These are phyloP conservation scores for Myxozyma geophila DNA, from an alignment of 805 yeast genomes.

Conservation along the genomic window DNA sequence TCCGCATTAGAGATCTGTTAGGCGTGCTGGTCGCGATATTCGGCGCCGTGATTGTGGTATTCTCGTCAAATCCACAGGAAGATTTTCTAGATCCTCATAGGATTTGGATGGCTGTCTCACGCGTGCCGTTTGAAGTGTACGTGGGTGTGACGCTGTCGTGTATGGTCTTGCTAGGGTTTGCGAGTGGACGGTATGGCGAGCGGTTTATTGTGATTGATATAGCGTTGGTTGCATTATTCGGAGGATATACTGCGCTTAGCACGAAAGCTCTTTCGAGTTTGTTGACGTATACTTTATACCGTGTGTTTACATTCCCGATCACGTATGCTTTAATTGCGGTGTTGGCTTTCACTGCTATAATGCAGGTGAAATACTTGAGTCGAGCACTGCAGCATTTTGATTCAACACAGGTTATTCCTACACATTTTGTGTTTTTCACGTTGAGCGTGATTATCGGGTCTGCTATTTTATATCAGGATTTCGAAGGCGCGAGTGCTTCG, in stretches of 20 bases:
- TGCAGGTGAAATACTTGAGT: slow-evolving; percentile 50
- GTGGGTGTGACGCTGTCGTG: slow-evolving; percentile 38
- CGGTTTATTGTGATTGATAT: slow-evolving; percentile 45
- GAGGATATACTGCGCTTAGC: slow-evolving; percentile 54
- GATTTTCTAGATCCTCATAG: slow-evolving; percentile 36
- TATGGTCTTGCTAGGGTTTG: slow-evolving; percentile 31
- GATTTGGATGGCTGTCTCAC: slow-evolving; percentile 41
- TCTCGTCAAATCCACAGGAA: slow-evolving; percentile 45
- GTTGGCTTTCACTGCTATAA: slow-evolving; percentile 48
- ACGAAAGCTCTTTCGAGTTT: slow-evolving; percentile 51
- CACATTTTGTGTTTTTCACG: slow-evolving; percentile 56
- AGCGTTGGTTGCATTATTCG: slow-evolving; percentile 49
- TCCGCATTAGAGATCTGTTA: slow-evolving; percentile 44
- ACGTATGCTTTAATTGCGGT: slow-evolving; percentile 46
- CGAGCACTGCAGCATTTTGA: slow-evolving; percentile 49
- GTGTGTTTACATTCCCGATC: slow-evolving; percentile 41
- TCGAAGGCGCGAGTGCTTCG: slow-evolving; percentile 41
- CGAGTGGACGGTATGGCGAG: slow-evolving; percentile 25
- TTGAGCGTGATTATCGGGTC: slow-evolving; percentile 52
- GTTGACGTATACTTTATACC: slow-evolving; percentile 36
- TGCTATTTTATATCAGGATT: slow-evolving; percentile 50
- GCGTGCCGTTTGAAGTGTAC: slow-evolving; percentile 42
- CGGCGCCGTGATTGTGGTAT: slow-evolving; percentile 51
- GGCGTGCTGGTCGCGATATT: slow-evolving; percentile 51
- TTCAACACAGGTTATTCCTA: slow-evolving; percentile 55